Evolutionary conservation across 768 basidiomycete species (phyloP), one percentile per base, ranked within the genome.

Genomic region (Boletus fagicola): DNA sequence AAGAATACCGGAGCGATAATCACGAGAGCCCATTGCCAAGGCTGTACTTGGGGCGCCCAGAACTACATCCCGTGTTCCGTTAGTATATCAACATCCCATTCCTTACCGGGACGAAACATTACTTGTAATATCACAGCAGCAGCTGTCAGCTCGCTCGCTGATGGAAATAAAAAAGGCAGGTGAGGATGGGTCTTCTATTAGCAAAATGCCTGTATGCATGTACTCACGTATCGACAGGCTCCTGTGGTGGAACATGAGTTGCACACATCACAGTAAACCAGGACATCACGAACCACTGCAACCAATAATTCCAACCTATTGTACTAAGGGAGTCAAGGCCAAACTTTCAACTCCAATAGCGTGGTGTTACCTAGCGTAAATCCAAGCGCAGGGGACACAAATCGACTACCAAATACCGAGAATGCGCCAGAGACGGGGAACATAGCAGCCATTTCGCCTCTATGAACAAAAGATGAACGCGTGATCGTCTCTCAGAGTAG

Each of bases 371-470:
- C 82, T 40, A 82, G 70, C 20, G 83, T 82, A 62, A 85, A 86
- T 5, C 82, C 85, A 30, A 86, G 74, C 3, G 82, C 80, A 22
- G 81, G 80, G 13, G 83, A 83, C 45, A 86, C 80, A 57, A 86
- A 85, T 31, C 84, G 78, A 20, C 76, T 72, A 1, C 82, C 83
- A 57, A 85, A 83, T 22, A 75, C 72, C 18, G 84, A 80, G 66
- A 86, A 85, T 35, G 82, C 80, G 35, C 83, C 85, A 26, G 82
- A 81, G 26, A 86, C 81, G 0, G 83, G 84, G 56, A 77, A 85
- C 72, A 85, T 80, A 18, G 82, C 77, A 22, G 84, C 76, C 85
- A 88, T 86, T 65, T 87, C 85, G 12, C 85, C 85, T 33, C 81
- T 83, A 33, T 20, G 26, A 38, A 20, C 16, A n/a, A 49, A 24